Evolutionary conservation across 805 yeast species (phyloP).

Genomic region (Saccharomycopsis sp.): DNA sequence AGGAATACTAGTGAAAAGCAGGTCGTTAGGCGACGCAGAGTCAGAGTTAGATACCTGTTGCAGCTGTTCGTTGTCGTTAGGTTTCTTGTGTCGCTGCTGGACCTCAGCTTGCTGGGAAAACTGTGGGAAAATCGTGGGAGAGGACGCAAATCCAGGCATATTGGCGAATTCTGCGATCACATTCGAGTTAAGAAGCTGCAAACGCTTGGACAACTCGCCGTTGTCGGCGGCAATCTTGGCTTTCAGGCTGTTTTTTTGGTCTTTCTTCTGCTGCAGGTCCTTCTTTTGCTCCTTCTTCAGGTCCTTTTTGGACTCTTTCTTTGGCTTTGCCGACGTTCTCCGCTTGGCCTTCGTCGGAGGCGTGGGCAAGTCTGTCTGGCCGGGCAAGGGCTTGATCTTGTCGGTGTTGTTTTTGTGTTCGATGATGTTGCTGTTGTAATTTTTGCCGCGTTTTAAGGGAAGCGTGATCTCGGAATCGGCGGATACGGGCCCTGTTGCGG

Average conservation of each 20-base stretch:
- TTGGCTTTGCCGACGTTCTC: not conserved
- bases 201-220: not conserved
- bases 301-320: not conserved
- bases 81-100: not conserved
- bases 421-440: conserved; percentile 18
- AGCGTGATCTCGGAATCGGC: too few species aligned
- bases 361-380: conserved; percentile 14
- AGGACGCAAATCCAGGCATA: not conserved
- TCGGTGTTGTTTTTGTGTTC: conserved; percentile 22
- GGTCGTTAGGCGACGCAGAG: conserved; percentile 11
- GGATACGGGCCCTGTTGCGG: too few species aligned
- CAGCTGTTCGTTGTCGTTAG: not conserved
- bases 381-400: conserved; percentile 21
- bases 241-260: not conserved
- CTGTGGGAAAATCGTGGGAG: conserved; percentile 1
- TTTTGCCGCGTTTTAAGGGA: conserved; percentile 9
- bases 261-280: not conserved
- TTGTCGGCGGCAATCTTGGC: not conserved
- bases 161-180: not conserved
- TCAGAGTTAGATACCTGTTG: conserved; percentile 1
- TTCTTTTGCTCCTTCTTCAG: not conserved
- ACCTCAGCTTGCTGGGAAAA: not conserved
- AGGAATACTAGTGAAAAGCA: conserved; percentile 10
- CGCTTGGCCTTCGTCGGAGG: conserved; percentile 4
- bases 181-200: not conserved